Evolutionary conservation across 2,329 filamentous ascomycete genomes (phyloP).

Genomic region (Curvularia spicifera): DNA sequence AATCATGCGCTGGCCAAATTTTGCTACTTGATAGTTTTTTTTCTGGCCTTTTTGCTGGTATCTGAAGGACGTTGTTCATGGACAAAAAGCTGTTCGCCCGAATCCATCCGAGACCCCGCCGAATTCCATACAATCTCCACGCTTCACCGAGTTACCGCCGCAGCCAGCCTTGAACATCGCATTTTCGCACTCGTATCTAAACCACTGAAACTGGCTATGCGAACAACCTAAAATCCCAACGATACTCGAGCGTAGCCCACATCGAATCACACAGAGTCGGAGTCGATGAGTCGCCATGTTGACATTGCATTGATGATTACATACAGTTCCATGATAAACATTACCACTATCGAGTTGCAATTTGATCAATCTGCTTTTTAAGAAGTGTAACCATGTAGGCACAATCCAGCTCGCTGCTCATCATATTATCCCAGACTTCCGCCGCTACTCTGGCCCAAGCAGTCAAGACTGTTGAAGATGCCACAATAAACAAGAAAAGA

Average conservation of each 20-base stretch:
- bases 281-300: background rate
- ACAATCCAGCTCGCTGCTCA: constrained; percentile 29
- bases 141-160: constrained; percentile 20
- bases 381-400: constrained; percentile 34
- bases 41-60: background rate
- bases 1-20: background rate
- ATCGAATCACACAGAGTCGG: background rate
- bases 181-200: no score
- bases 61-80: background rate
- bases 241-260: no score
- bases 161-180: constrained; percentile 4
- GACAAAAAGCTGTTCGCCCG: constrained; percentile 6
- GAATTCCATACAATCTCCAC: constrained; percentile 23
- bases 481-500: constrained; percentile 45
- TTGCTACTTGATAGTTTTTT: background rate
- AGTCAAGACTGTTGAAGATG: constrained; percentile 26
- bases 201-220: no score
- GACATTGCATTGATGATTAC: constrained; percentile 27
- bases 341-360: constrained; percentile 25
- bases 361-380: constrained; percentile 23
- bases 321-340: constrained; percentile 24
- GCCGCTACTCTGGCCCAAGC: constrained; percentile 25
- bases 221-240: no score
- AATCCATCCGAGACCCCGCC: constrained; percentile 25
- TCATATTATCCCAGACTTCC: constrained; percentile 21